Evolutionary conservation across 78 protist genomes (phyloP).

Genomic region (Planoprotostelium fungivorum): DNA sequence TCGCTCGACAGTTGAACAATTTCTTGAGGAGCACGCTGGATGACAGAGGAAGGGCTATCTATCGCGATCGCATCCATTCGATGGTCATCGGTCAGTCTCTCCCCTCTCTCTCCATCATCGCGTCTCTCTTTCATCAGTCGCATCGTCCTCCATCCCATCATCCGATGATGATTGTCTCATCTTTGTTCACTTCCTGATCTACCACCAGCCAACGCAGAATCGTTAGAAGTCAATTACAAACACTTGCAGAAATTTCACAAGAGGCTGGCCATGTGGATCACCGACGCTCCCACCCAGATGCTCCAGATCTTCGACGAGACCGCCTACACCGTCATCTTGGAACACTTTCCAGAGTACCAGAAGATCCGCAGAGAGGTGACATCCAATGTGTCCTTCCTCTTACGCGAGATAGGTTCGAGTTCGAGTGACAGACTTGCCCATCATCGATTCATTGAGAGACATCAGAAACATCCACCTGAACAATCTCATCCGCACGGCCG

Average conservation of each 20-base stretch:
- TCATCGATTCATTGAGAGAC: slow-evolving; percentile 86
- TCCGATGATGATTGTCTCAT: too few relatives aligned
- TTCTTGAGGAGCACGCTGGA: slow-evolving; percentile 20
- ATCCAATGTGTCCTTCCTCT: slow-evolving; percentile 21
- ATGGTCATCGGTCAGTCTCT: slow-evolving; percentile 18
- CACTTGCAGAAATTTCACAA: slow-evolving; percentile 20
- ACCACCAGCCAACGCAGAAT: slow-evolving; percentile 18
- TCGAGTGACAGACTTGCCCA: slow-evolving; percentile 89
- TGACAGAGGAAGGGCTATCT: background rate
- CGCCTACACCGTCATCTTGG: slow-evolving; percentile 34
- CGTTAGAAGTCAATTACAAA: slow-evolving; percentile 55
- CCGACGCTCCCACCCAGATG: slow-evolving; percentile 86
- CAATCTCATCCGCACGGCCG: slow-evolving; percentile 80
- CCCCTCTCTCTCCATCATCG: too few relatives aligned
- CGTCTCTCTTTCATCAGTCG: too few relatives aligned
- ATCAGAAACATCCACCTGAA: slow-evolving; percentile 88
- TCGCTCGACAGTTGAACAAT: slow-evolving; percentile 8
- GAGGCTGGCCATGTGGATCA: slow-evolving; percentile 75
- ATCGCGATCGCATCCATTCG: slow-evolving; percentile 24
- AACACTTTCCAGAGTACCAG: slow-evolving; percentile 19
- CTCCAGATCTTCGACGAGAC: slow-evolving; percentile 81
- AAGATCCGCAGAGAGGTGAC: slow-evolving; percentile 11
- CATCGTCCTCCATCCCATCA: too few relatives aligned
- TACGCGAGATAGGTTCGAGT: slow-evolving; percentile 71
- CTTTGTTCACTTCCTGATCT: background rate